phyloP scores from a whole-genome alignment of 192 early-diverging fungal species.

The Coemansia sp. region DNA sequence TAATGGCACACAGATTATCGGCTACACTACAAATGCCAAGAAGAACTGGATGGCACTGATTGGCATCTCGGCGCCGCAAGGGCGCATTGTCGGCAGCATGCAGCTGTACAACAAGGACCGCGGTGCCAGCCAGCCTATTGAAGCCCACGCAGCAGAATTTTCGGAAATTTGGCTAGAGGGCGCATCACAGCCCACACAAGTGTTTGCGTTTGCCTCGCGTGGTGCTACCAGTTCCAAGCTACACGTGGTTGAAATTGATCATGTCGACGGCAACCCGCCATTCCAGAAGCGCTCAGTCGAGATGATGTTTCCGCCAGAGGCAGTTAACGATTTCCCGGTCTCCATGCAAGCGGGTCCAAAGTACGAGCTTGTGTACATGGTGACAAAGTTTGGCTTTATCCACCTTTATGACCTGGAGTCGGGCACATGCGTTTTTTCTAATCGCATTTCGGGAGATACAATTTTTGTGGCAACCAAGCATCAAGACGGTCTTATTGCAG shows the following conservation, averaged over 20 bases:
- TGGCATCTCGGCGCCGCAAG: slow-evolving; percentile 88
- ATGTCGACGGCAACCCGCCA: slow-evolving; percentile 83
- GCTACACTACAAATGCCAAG: slow-evolving; percentile 86
- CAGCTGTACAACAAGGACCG: slow-evolving; percentile 95
- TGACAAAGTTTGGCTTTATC: slow-evolving; percentile 98
- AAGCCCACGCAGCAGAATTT: slow-evolving; percentile 96
- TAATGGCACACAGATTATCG: slow-evolving; percentile 89
- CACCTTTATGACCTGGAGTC: slow-evolving; percentile 96
- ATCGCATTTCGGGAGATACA: slow-evolving; percentile 96
- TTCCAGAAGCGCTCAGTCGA: slow-evolving; percentile 91
- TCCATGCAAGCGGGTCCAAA: slow-evolving; percentile 94
- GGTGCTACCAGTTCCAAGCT: slow-evolving; percentile 81
- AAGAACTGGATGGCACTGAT: slow-evolving; percentile 94
- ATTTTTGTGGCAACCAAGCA: slow-evolving; percentile 96
- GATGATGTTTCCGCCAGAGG: slow-evolving; percentile 96
- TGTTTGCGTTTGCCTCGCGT: slow-evolving; percentile 93
- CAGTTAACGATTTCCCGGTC: slow-evolving; percentile 92
- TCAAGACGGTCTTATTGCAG: slow-evolving; percentile 87
- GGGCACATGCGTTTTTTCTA: slow-evolving; percentile 93
- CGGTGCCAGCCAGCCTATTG: slow-evolving; percentile 87
- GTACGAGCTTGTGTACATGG: slow-evolving; percentile 91
- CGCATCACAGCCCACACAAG: slow-evolving; percentile 69
- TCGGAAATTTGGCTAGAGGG: slow-evolving; percentile 85
- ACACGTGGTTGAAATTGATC: slow-evolving; percentile 95
- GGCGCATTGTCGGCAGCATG: slow-evolving; percentile 93